These are phyloP conservation scores for Pichia sp. DNA, from an alignment of 1,139 yeast genomes.

Conservation along the genomic window DNA sequence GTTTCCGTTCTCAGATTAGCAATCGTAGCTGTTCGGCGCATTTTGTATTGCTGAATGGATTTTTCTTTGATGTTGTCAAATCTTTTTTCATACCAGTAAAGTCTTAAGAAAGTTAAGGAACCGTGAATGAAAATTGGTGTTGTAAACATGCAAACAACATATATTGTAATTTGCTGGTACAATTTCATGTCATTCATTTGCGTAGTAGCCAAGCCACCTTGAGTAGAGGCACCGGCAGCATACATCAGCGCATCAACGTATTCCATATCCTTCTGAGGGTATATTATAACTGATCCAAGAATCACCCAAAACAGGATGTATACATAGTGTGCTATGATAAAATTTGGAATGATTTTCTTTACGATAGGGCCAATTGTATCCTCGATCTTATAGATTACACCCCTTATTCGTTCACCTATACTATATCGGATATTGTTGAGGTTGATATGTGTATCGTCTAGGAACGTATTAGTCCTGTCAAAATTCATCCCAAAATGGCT, in stretches of 20 bases:
- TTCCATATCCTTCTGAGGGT: constrained; percentile 59
- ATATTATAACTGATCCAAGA: constrained; percentile 66
- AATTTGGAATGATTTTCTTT: constrained; percentile 59
- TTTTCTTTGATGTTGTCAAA: constrained; percentile 76
- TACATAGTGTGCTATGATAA: constrained; percentile 73
- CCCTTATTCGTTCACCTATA: constrained; percentile 28
- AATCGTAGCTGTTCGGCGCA: constrained; percentile 76
- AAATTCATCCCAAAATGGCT: neutral
- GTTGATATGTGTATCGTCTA: constrained; percentile 15
- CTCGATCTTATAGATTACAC: constrained; percentile 27
- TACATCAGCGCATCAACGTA: constrained; percentile 82
- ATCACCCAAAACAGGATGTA: constrained; percentile 54
- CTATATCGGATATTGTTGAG: constrained; percentile 11
- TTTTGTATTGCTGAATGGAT: constrained; percentile 69
- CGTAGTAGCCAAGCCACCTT: constrained; percentile 85
- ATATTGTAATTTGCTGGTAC: constrained; percentile 75
- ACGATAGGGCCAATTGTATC: constrained; percentile 43
- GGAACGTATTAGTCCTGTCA: constrained; percentile 10
- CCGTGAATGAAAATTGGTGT: constrained; percentile 92
- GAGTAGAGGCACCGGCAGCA: constrained; percentile 75
- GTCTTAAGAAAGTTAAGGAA: constrained; percentile 67
- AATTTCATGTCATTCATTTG: constrained; percentile 56
- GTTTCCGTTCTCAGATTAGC: constrained; percentile 50
- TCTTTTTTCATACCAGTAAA: constrained; percentile 85
- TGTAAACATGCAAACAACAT: constrained; percentile 56